Evolutionary conservation across 495 filamentous ascomycete genomes (phyloP), one percentile per base, ranked within the genome.

Genomic region (Xylaria flabelliformis): DNA sequence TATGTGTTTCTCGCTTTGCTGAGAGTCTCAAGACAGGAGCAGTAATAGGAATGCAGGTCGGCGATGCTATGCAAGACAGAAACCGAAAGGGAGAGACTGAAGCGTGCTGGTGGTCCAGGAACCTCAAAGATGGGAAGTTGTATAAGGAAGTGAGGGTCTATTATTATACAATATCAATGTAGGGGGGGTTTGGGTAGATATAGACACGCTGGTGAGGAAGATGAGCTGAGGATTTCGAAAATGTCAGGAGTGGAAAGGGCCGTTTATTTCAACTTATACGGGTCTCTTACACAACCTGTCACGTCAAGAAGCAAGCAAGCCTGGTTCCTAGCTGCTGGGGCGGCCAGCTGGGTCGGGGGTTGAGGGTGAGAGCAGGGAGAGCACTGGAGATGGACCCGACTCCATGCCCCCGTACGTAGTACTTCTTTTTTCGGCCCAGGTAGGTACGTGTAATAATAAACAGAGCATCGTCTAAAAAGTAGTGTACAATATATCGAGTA

Each of bases 201-300:
- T 48, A 39, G 36, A 13, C 19, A 59, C 56, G 56, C 42, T 21
- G 59, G 68, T 63, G 55, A 55, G 21, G 39, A 39, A 66, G 69
- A 71, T 71, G 62, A 59, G 61, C 69, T 56, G 61, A 66, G 62
- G 70, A 67, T 41, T 67, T 66, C 50, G 12, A 66, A 39, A 71
- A 66, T 5, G 39, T 65, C 39, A 56, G 69, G 59, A 64, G 62
- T 67, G 70, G 69, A 67, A 72, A 67, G 70, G 70, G 58, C 68
- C 26, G 63, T 72, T 72, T 59, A 66, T 72, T 72, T 72, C 63
- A 72, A 72, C 70, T 72, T 72, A 72, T 72, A 72, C 70, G 70
- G 70, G 46, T 32, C 48, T 42, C 39, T 48, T 24, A 55, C 46
- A 59, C 41, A 70, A 56, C 55, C 44, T 64, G 59, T 55, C 64